Evolutionary conservation across 1,284 basidiomycete species (phyloP).

Genomic region (Cerrena zonata): DNA sequence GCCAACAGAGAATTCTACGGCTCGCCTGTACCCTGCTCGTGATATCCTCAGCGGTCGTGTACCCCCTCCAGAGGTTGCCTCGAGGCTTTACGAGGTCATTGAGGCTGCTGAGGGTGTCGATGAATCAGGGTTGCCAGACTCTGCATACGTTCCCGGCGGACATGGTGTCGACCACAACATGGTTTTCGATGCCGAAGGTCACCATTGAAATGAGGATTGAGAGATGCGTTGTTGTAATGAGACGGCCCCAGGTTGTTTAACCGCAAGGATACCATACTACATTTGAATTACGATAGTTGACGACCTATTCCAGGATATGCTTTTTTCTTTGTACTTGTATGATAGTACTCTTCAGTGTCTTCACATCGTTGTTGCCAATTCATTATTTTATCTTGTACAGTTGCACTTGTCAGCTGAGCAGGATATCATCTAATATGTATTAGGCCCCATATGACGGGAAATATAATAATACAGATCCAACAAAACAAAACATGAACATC

Average conservation of each 20-base stretch:
- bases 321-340: neutral
- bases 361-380: neutral
- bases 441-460: neutral
- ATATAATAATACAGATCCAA: neutral
- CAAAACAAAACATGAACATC: neutral
- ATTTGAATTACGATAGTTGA: neutral
- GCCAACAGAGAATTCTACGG: conserved; percentile 95
- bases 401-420: neutral
- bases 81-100: conserved; percentile 89
- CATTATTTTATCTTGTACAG: neutral
- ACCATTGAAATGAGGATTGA: neutral
- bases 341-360: neutral
- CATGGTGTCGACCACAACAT: conserved; percentile 59
- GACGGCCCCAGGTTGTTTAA: neutral
- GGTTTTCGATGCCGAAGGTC: conserved; percentile 64
- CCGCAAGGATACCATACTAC: neutral
- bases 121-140: conserved; percentile 72
- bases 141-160: conserved; percentile 72
- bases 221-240: neutral
- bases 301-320: neutral
- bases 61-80: conserved; percentile 93
- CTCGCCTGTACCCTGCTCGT: conserved; percentile 78
- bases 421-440: neutral
- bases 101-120: conserved; percentile 82
- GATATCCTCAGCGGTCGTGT: conserved; percentile 91